Evolutionary conservation across 2,329 filamentous ascomycete genomes (phyloP), one percentile per base, ranked within the genome.

Genomic region (Ceratocystis cacaofunesta): DNA sequence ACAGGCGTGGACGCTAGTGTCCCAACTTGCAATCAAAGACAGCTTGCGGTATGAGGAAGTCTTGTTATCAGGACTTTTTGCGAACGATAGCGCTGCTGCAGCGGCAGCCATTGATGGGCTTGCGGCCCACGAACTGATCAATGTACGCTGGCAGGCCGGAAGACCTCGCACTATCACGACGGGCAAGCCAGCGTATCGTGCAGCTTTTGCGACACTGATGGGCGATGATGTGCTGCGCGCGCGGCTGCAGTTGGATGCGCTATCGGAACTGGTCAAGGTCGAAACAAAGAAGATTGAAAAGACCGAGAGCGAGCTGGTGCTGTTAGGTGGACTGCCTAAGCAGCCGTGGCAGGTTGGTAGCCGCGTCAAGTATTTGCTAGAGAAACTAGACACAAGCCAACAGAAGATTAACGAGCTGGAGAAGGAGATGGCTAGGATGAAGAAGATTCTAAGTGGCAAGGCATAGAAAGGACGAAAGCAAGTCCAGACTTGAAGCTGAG

Each of bases 1-100:
- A 72, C 94, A 97, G 77, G 92, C 90, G 0, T 97, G 94, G 94
- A 82, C 87, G 67, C 77, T 99, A 1, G 86, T 97, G 74, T 92
- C 89, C 72, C 79, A 83, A 36, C 84, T 99, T 15, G 87, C 89
- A 0, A 74, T 81, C n/a, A 77, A 83, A 10, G 83, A 86, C 5
- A 79, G 75, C 3, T 78, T 97, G 0, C 83, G 88, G 1, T 97
- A 96, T 78, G 92, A 95, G 74, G 88, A 95, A 71, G 79, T 96
- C 1, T 77, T 96, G 0, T 82, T 96, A 1, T 84, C 86, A 3
- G 85, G 88, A 65, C 81, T 89, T 0, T 95, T 95, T 75, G 84
- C 86, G 25, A 50, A 63, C 19, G 66, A 67, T 17, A 78, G 78
- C 0, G 83, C 83, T 1, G 74, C 77, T 5, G 77, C 75, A 0